phyloP scores from a whole-genome alignment of 129 eudicot species.

The Kitagawia praeruptora region DNA sequence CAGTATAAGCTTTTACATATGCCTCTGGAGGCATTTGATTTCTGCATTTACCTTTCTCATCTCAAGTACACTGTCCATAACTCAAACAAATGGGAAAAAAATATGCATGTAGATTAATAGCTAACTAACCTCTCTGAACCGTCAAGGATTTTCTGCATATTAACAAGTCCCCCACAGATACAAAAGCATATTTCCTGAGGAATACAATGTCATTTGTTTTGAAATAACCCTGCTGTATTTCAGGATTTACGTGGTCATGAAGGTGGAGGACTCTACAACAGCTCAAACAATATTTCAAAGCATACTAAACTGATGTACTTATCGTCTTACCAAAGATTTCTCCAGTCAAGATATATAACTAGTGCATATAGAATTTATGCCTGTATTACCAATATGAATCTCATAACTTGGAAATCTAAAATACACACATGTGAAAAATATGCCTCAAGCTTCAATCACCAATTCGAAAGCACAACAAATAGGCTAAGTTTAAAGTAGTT shows the following conservation, averaged over 20 bases:
- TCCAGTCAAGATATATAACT: not conserved
- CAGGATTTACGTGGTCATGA: no score
- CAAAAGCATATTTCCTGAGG: no score
- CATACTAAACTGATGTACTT: no score
- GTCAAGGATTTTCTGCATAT: not conserved
- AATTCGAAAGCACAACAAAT: not conserved
- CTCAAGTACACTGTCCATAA: not conserved
- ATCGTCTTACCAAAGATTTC: not conserved
- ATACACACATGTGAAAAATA: no score
- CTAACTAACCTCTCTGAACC: not conserved
- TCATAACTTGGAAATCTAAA: not conserved
- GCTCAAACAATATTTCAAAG: no score
- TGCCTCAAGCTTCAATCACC: not conserved
- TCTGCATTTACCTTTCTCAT: not conserved
- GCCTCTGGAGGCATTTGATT: not conserved
- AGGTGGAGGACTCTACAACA: not conserved
- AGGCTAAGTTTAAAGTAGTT: not conserved
- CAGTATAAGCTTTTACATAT: no score
- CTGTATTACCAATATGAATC: not conserved
- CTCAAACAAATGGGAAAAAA: no score
- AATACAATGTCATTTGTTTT: no score
- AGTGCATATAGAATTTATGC: no score
- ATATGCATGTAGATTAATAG: no score
- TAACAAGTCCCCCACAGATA: not conserved
- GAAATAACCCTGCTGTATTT: no score